These are phyloP conservation scores for Hypoxylon sp. DNA, from an alignment of 2,329 filamentous ascomycete genomes.

Conservation along the genomic window DNA sequence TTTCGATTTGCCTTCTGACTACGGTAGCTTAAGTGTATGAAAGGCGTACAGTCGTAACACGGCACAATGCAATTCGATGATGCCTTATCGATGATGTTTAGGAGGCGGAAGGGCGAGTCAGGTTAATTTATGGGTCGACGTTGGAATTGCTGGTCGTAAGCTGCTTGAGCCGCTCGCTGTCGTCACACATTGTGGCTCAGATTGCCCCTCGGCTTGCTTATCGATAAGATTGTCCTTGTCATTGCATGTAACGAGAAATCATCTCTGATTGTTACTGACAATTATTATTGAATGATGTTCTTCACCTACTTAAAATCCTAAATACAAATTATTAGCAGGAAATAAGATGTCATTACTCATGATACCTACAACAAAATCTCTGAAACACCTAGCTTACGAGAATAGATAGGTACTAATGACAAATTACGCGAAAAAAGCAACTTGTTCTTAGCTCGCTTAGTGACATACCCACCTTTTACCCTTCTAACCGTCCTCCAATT, in stretches of 20 bases:
- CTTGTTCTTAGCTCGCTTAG: neutral
- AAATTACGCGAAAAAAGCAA: neutral
- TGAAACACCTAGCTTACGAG: neutral
- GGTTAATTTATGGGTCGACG: conserved; percentile 24
- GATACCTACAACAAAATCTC: neutral
- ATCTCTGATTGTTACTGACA: neutral
- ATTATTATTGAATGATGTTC: neutral
- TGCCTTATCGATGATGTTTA: conserved; percentile 36
- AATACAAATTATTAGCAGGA: neutral
- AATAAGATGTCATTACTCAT: neutral
- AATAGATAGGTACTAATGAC: neutral
- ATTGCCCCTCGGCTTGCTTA: conserved; percentile 9
- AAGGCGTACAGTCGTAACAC: conserved; percentile 15
- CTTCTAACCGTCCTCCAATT: neutral
- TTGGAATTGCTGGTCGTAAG: conserved; percentile 25
- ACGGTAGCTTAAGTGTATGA: conserved; percentile 9
- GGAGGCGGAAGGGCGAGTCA: conserved; percentile 16
- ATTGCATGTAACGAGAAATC: neutral
- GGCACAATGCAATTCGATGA: conserved; percentile 20
- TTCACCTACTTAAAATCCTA: neutral
- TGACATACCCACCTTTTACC: neutral
- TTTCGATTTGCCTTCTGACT: conserved; percentile 25
- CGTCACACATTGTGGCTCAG: conserved; percentile 45
- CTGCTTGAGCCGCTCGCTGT: conserved; percentile 34
- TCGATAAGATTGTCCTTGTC: conserved; percentile 7